Evolutionary conservation across 495 filamentous ascomycete species (phyloP).

Genomic region (Echria macrotheca): DNA sequence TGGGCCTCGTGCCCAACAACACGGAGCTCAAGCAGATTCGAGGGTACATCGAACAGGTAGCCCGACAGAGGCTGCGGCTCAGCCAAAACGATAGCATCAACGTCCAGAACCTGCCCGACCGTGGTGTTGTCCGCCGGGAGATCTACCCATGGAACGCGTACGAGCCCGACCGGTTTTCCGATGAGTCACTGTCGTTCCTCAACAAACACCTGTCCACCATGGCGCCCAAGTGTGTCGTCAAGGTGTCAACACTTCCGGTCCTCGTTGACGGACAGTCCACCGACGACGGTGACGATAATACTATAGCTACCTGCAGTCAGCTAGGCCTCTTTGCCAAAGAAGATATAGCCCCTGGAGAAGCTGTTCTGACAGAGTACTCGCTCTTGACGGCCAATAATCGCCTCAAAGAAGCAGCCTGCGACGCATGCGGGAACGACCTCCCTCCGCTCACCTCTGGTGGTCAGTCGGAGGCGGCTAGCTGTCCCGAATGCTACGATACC

Average conservation of each 20-base stretch:
- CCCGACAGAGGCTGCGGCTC: constrained; percentile 38
- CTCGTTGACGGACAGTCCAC: constrained; percentile 47
- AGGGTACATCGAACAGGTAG: constrained; percentile 43
- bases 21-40: constrained; percentile 43
- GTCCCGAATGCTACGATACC: constrained; percentile 71
- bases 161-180: constrained; percentile 77
- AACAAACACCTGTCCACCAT: constrained; percentile 59
- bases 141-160: constrained; percentile 91
- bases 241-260: constrained; percentile 64
- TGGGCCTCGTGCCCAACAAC: constrained; percentile 37
- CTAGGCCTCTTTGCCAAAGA: constrained; percentile 84
- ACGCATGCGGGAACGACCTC: constrained; percentile 75
- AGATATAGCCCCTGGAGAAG: constrained; percentile 69
- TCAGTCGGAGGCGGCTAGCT: constrained; percentile 48
- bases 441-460: constrained; percentile 54
- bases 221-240: constrained; percentile 67
- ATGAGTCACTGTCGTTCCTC: constrained; percentile 58
- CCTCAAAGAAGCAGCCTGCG: constrained; percentile 73
- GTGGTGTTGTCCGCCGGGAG: constrained; percentile 74
- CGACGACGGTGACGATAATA: constrained; percentile 38
- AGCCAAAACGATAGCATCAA: constrained; percentile 39
- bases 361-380: constrained; percentile 72
- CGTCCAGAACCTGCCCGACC: constrained; percentile 57
- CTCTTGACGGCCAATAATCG: constrained; percentile 78
- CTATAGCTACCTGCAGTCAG: constrained; percentile 61